Percentiles rank a stretch among this genome's conserved stretches.
Conservation (phyloP, 352 stramenopile genomes). For the Phytophthora capsici region DNA sequence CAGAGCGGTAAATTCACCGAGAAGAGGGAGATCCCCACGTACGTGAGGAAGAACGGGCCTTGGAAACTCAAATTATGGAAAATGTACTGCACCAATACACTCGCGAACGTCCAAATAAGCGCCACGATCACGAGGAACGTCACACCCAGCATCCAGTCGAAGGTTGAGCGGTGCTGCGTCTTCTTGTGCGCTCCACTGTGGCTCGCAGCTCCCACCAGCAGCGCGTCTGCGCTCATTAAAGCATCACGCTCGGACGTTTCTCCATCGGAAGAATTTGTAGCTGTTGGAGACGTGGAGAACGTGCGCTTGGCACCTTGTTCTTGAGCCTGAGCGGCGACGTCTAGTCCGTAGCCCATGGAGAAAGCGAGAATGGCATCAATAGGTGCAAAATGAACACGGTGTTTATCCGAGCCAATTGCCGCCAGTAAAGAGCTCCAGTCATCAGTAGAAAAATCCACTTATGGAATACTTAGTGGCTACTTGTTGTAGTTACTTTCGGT, state of each 20-base stretch:
- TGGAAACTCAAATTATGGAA: slow-evolving; percentile 89
- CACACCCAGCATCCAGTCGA: slow-evolving; percentile 76
- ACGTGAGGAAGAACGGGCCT: slow-evolving; percentile 90
- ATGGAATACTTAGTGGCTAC: neutral
- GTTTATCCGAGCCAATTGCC: slow-evolving; percentile 2
- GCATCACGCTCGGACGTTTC: slow-evolving; percentile 32
- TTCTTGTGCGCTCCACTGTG: slow-evolving; percentile 18
- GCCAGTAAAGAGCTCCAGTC: slow-evolving; percentile 4
- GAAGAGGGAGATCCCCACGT: slow-evolving; percentile 89
- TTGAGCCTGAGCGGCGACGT: slow-evolving; percentile 1
- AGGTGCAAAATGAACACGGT: neutral
- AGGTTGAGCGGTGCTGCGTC: slow-evolving; percentile 34
- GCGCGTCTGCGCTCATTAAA: slow-evolving; percentile 24
- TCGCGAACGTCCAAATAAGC: slow-evolving; percentile 86
- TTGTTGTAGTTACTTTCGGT: neutral
- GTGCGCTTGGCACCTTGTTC: slow-evolving; percentile 14
- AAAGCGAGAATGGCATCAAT: slow-evolving; percentile 14
- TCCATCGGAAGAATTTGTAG: slow-evolving; percentile 27
- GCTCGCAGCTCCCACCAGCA: slow-evolving; percentile 26
- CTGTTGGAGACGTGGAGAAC: slow-evolving; percentile 28
- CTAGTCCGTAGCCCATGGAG: slow-evolving; percentile 26
- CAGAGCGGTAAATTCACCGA: slow-evolving; percentile 83
- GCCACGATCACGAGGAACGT: slow-evolving; percentile 78
- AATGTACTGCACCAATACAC: slow-evolving; percentile 90
- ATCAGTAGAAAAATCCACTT: neutral